Percentiles rank a stretch among this genome's conserved stretches.
Conservation (phyloP, 345 rosid species). For the Gossypium turneri region DNA sequence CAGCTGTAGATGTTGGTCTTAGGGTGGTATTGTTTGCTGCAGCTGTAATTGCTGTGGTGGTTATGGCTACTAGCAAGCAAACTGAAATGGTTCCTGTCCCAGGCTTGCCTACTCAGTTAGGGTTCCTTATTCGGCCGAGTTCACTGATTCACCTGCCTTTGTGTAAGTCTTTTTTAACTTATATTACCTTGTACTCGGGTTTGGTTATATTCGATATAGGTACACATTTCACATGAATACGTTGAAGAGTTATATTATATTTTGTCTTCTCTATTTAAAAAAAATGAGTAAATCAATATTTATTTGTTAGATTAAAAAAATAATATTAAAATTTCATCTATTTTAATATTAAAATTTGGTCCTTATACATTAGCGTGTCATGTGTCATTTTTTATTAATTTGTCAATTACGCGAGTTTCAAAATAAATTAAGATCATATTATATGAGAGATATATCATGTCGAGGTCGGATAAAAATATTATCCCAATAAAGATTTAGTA, state of each 20-base stretch:
- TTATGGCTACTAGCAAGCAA: constrained; percentile 62
- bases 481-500: too few relatives aligned
- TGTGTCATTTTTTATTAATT: too few relatives aligned
- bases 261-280: too few relatives aligned
- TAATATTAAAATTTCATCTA: too few relatives aligned
- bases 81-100: constrained; percentile 32
- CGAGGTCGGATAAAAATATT: too few relatives aligned
- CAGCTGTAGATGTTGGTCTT: constrained; percentile 32
- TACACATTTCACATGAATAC: too few relatives aligned
- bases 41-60: constrained; percentile 38
- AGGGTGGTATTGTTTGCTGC: constrained; percentile 57
- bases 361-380: accelerated
- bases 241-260: too few relatives aligned
- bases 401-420: accelerated
- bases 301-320: too few relatives aligned
- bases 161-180: constrained; percentile 26
- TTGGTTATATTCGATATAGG: not conserved
- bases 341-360: accelerated
- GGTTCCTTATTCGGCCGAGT: constrained; percentile 39
- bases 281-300: too few relatives aligned
- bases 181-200: not conserved
- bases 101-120: not conserved
- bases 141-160: constrained; percentile 66
- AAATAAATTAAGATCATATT: too few relatives aligned
- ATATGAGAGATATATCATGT: too few relatives aligned